phyloP scores from a whole-genome alignment of 75 land plant genomes.

The Adiantum capillusveneris region DNA sequence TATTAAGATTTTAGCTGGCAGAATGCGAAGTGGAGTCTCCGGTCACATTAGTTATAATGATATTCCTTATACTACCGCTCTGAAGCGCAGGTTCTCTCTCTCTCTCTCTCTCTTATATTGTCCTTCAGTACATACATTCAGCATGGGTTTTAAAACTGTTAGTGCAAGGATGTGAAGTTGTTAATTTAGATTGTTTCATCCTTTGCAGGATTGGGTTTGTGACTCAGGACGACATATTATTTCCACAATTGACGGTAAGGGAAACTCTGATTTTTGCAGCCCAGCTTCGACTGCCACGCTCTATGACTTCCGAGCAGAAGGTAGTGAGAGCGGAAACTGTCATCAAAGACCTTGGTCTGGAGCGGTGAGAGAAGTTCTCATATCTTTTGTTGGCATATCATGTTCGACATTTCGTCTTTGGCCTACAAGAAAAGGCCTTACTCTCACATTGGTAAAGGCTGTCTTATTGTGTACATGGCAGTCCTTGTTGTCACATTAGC shows the following conservation, averaged over 20 bases:
- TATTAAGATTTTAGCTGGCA: constrained; percentile 66
- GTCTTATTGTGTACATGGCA: too few relatives aligned
- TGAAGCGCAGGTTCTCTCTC: constrained; percentile 64
- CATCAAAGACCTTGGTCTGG: constrained; percentile 73
- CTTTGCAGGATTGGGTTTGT: constrained; percentile 92
- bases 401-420: neutral
- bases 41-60: constrained; percentile 83
- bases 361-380: constrained; percentile 38
- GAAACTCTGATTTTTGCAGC: constrained; percentile 89
- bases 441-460: too few relatives aligned
- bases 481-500: too few relatives aligned
- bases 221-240: constrained; percentile 86
- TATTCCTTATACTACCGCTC: constrained; percentile 53
- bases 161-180: neutral
- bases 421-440: too few relatives aligned
- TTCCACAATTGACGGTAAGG: constrained; percentile 87
- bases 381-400: neutral
- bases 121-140: neutral
- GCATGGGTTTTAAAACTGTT: neutral
- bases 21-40: constrained; percentile 50
- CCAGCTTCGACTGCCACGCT: constrained; percentile 67
- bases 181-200: neutral
- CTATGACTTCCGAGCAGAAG: constrained; percentile 68
- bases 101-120: neutral
- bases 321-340: constrained; percentile 56